Conservation (phyloP, 139 green algal species). For the Coelastrella sp. region DNA sequence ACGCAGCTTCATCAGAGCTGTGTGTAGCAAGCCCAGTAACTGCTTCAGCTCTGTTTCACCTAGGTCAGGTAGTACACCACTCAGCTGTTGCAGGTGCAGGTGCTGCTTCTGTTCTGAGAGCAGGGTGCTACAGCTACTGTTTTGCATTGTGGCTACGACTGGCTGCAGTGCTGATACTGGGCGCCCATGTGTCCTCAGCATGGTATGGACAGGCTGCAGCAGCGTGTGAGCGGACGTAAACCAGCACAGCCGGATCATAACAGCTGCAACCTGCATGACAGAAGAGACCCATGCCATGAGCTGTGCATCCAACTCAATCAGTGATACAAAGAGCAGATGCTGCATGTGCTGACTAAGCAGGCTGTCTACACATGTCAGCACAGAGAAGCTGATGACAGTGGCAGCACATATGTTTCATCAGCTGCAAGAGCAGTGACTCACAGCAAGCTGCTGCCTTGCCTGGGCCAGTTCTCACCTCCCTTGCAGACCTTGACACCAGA, state of each 20-base stretch:
- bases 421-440: too few species aligned
- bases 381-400: too few species aligned
- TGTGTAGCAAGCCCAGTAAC: not conserved
- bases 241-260: not conserved
- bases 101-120: not conserved
- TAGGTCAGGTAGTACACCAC: not conserved
- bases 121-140: not conserved
- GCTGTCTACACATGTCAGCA: too few species aligned
- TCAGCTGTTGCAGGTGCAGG: not conserved
- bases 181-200: not conserved
- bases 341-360: not conserved
- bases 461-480: too few species aligned
- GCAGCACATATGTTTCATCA: too few species aligned
- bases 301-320: too few species aligned
- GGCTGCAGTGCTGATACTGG: not conserved
- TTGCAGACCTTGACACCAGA: too few species aligned
- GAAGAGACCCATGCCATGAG: not conserved
- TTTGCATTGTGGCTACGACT: not conserved
- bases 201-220: conserved; percentile 2
- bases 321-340: too few species aligned
- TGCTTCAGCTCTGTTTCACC: not conserved
- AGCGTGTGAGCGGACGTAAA: not conserved
- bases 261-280: not conserved
- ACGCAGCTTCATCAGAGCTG: not conserved
- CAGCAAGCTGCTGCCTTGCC: too few species aligned